A percentile compares a stretch with the other conserved stretches of the same genome.
Evolutionary conservation across 2,329 filamentous ascomycete species (phyloP).

Genomic region (Oidium heveae): DNA sequence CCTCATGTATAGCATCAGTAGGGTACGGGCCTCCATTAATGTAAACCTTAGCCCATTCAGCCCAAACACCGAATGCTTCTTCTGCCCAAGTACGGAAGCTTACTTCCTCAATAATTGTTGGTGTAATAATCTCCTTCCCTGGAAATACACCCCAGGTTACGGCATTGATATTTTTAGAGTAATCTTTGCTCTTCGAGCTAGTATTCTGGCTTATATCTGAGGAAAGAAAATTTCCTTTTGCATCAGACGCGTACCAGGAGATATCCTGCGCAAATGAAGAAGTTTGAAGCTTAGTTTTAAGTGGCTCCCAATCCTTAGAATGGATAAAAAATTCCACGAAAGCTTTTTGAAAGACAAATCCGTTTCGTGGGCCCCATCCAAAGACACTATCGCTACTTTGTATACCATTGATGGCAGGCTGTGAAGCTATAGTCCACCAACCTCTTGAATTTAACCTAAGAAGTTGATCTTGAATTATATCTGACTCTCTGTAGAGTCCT

Average conservation of each 20-base stretch:
- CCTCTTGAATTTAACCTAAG: conserved; percentile 52
- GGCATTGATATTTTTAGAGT: conserved; percentile 56
- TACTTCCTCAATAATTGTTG: conserved; percentile 88
- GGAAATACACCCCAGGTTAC: conserved; percentile 95
- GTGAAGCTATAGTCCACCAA: conserved; percentile 92
- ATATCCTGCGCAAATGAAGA: conserved; percentile 35
- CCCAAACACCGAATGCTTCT: conserved; percentile 89
- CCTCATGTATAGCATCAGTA: conserved; percentile 19
- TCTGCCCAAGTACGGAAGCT: conserved; percentile 87
- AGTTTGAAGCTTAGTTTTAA: conserved; percentile 37
- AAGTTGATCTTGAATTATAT: conserved; percentile 52
- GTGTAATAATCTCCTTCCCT: conserved; percentile 85
- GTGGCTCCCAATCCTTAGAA: conserved; percentile 37
- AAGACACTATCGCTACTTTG: conserved; percentile 54
- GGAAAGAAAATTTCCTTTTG: conserved; percentile 50
- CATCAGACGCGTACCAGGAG: conserved; percentile 73
- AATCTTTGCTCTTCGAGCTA: not conserved
- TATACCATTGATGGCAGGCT: conserved; percentile 76
- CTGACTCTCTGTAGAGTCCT: conserved; percentile 60
- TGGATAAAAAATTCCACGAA: conserved; percentile 95
- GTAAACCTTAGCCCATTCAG: conserved; percentile 80
- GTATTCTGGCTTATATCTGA: conserved; percentile 16
- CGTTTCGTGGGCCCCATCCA: conserved; percentile 79
- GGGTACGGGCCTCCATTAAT: conserved; percentile 26
- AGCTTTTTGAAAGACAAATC: conserved; percentile 93